A percentile compares a stretch with the other conserved stretches of the same genome.
Conservation (phyloP, 345 rosid genomes). For the Bruguiera sexangula region DNA sequence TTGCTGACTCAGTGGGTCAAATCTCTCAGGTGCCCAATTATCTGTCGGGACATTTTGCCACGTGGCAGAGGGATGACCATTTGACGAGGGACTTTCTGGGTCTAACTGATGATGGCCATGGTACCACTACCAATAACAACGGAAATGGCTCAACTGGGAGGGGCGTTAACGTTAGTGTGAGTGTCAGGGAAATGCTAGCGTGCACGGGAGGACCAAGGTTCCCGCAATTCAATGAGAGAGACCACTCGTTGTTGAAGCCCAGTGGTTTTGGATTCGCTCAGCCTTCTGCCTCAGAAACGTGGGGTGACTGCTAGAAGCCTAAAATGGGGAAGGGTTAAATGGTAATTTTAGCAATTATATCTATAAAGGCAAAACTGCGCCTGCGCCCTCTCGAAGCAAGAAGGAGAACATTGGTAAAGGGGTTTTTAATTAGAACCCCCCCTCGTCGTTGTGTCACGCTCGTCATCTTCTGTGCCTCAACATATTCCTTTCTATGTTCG, state of each 20-base stretch:
- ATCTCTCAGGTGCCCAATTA: constrained; percentile 27
- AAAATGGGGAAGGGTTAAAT: constrained; percentile 8
- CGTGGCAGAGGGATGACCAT: constrained; percentile 65
- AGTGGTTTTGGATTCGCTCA: constrained; percentile 52
- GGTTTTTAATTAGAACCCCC: not conserved
- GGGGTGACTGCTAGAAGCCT: constrained; percentile 34
- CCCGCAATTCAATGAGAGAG: constrained; percentile 47
- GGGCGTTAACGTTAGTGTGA: constrained; percentile 41
- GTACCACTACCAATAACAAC: not conserved
- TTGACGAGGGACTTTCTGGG: constrained; percentile 86
- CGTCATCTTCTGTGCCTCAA: constrained; percentile 9
- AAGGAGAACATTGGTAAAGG: not conserved
- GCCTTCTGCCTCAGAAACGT: constrained; percentile 36
- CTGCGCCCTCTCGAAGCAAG: not conserved
- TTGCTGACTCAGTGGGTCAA: constrained; percentile 23
- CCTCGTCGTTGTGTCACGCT: not conserved
- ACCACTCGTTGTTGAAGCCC: constrained; percentile 39
- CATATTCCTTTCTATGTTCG: not conserved
- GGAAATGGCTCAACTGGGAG: constrained; percentile 10
- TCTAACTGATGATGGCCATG: constrained; percentile 38
- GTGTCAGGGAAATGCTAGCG: constrained; percentile 41
- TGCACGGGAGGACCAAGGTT: constrained; percentile 50
- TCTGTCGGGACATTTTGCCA: constrained; percentile 28
- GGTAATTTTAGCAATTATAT: constrained; percentile 1
- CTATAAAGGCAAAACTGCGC: constrained; percentile 6